Evolutionary conservation across 306 rosid species (phyloP), one percentile per base, ranked within the genome.

Genomic region (Arachis stenosperma): DNA sequence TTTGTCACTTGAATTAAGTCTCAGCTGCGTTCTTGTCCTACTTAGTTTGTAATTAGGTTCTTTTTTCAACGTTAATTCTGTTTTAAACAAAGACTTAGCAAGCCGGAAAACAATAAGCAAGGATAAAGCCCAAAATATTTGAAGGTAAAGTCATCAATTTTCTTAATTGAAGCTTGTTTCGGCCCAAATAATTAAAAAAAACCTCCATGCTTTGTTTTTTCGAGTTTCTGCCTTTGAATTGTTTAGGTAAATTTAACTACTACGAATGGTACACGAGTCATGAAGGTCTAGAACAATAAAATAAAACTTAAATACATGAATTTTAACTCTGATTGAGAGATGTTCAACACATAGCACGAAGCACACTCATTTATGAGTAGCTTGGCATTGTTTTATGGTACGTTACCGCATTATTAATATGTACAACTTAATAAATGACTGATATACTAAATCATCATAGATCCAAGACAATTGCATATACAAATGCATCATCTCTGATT

Each of bases 341-440:
- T 15, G 6, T 11, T 66, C 29, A 29, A 5, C 10, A 3, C 9
- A 51, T 13, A 68, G 47, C 9, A 33, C 37, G 37, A 72, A 33
- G 67, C 65, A 41, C 52, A 44, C 52, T 39, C 60, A 67, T 37
- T 0, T 30, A 64, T 30, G 42, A 67, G 43, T 22, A 67, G 69
- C 69, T 58, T 59, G n/a, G 41, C 17, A 41, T 41, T 40, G 33
- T 42, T 65, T 54, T 70, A 55, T 29, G 22, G 12, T 50, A 62
- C 22, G 33, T 9, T 54, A 54, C 17, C 44, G 47, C 22, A 15
- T 0, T 0, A 12, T 0, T 22, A 22, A 22, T 54, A 70, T 71
- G 9, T 55, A 78, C 77, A 77, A 63, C 54, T 54, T 54, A 22
- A 30, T 44, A 8, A 17, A 47, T 37, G 61, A 8, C 11, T 70